A percentile compares a stretch with the other conserved stretches of the same genome.
These are phyloP conservation scores for Sugiyamaella japonica DNA, from an alignment of 1,139 yeast species.

Conservation along the genomic window DNA sequence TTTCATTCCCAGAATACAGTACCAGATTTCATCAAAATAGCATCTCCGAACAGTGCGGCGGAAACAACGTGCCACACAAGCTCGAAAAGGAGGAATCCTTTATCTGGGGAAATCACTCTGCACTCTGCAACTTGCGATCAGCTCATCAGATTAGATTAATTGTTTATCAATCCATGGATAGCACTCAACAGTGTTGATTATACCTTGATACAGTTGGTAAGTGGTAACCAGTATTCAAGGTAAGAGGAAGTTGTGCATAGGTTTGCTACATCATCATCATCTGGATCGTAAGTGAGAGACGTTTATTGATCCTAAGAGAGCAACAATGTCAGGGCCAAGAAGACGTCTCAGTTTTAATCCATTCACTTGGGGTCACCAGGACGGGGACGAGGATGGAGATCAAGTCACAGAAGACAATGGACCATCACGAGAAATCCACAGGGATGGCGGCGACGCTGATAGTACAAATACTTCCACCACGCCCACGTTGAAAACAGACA, in stretches of 20 bases:
- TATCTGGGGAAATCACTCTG: neutral
- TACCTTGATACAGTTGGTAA: too few relatives aligned
- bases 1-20: too few relatives aligned
- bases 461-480: neutral
- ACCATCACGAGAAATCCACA: neutral
- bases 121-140: neutral
- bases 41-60: neutral
- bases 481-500: neutral
- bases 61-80: neutral
- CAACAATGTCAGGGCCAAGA: slow-evolving; percentile 4
- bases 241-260: too few relatives aligned
- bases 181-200: neutral
- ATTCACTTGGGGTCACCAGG: slow-evolving; percentile 9
- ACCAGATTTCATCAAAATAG: too few relatives aligned
- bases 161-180: neutral
- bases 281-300: too few relatives aligned
- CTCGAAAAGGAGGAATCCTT: neutral
- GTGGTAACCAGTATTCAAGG: too few relatives aligned
- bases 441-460: neutral
- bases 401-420: neutral
- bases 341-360: slow-evolving; percentile 11
- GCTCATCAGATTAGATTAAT: neutral
- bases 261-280: too few relatives aligned
- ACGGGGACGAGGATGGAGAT: neutral
- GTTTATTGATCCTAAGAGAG: too few relatives aligned